Conservation (phyloP, 192 early-diverging fungal genomes). For the Entomortierella parvispora region DNA sequence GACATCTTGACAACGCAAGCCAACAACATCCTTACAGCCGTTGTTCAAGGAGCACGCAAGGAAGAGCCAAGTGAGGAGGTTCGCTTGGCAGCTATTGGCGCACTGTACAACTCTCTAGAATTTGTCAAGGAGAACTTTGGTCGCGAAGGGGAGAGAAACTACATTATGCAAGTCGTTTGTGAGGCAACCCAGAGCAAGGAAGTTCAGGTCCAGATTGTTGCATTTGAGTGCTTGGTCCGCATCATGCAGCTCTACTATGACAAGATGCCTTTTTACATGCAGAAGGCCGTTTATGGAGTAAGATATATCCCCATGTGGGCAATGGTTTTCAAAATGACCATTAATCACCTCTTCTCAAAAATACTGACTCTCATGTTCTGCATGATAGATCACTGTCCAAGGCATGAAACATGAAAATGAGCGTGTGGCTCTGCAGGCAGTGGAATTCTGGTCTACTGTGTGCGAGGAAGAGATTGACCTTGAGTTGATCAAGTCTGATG, state of each 20-base stretch:
- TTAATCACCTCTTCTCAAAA: too few species aligned
- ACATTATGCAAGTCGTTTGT: constrained; percentile 99
- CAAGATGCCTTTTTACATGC: constrained; percentile 96
- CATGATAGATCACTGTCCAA: constrained; percentile 77
- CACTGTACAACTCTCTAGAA: constrained; percentile 94
- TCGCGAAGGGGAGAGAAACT: constrained; percentile 94
- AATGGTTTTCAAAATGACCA: too few species aligned
- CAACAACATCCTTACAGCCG: constrained; percentile 93
- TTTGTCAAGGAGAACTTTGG: constrained; percentile 96
- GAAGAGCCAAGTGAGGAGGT: constrained; percentile 91
- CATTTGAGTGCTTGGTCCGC: constrained; percentile 96
- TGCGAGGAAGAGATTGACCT: constrained; percentile 94
- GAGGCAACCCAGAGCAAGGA: constrained; percentile 89
- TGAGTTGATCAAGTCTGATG: constrained; percentile 68
- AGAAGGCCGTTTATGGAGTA: constrained; percentile 93
- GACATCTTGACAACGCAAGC: constrained; percentile 83
- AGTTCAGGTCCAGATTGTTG: constrained; percentile 81
- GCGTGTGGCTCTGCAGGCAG: constrained; percentile 93
- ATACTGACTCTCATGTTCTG: not conserved
- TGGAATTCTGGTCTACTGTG: constrained; percentile 99
- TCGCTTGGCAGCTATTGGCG: constrained; percentile 86
- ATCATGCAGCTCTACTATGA: constrained; percentile 98
- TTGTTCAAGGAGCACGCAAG: constrained; percentile 94
- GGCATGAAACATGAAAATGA: constrained; percentile 93
- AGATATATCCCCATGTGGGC: constrained; percentile 27